phyloP scores from a whole-genome alignment of 805 yeast species.

The Wickerhamiella parazyma region DNA sequence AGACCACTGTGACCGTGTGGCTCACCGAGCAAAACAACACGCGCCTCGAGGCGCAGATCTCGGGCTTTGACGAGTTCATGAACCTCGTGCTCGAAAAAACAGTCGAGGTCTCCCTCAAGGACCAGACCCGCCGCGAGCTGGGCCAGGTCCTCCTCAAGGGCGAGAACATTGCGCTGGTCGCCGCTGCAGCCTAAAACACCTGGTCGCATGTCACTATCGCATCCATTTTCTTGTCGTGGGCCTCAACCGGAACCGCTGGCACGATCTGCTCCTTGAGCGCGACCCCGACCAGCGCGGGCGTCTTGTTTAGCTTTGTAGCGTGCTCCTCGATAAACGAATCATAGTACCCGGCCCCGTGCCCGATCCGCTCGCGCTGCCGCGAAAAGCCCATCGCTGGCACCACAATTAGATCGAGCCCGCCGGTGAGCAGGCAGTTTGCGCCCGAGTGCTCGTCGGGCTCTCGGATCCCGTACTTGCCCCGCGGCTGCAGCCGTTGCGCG shows the following conservation, averaged over 20 bases:
- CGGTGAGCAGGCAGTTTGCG: conserved; percentile 13
- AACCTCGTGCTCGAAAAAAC: conserved; percentile 56
- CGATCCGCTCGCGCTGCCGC: conserved; percentile 41
- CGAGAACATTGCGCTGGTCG: conserved; percentile 75
- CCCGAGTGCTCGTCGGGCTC: conserved; percentile 42
- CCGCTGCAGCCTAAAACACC: conserved; percentile 19
- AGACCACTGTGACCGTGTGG: conserved; percentile 72
- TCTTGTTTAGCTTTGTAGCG: not conserved
- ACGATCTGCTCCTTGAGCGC: conserved; percentile 56
- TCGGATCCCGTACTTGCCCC: conserved; percentile 49
- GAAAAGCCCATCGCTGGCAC: conserved; percentile 83
- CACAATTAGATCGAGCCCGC: conserved; percentile 54
- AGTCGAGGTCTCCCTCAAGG: conserved; percentile 45
- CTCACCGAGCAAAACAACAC: conserved; percentile 68
- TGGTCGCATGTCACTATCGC: conserved; percentile 34
- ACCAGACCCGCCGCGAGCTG: conserved; percentile 33
- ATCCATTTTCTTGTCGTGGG: conserved; percentile 51
- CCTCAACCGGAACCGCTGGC: conserved; percentile 39
- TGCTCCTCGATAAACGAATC: conserved; percentile 53
- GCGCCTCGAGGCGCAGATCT: conserved; percentile 65
- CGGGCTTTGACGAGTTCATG: conserved; percentile 97
- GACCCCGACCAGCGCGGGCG: conserved; percentile 37
- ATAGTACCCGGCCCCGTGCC: conserved; percentile 90
- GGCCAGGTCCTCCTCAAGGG: conserved; percentile 70
- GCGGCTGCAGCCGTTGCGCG: conserved; percentile 40